These are phyloP conservation scores for Neofusicoccum kwambonambiense DNA, from an alignment of 2,329 filamentous ascomycete species.

Conservation along the genomic window DNA sequence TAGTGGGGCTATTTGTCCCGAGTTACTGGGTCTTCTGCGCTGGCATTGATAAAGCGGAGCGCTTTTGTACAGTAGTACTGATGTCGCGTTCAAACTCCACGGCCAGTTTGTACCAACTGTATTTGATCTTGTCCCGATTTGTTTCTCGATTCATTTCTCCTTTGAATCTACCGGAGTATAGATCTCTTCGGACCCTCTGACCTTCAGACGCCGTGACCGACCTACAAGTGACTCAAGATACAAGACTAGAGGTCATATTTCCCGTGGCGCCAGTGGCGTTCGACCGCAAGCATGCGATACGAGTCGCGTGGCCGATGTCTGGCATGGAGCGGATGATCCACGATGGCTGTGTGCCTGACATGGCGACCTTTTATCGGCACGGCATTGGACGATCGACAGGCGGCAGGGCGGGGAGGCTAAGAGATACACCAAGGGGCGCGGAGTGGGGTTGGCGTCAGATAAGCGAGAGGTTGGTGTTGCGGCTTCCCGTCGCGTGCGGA, in stretches of 20 bases:
- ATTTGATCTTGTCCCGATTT: too few relatives aligned
- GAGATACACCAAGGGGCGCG: not conserved
- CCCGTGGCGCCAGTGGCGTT: not conserved
- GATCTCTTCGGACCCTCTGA: too few relatives aligned
- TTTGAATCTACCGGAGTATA: too few relatives aligned
- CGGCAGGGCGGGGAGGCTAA: not conserved
- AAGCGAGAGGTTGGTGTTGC: constrained; percentile 12
- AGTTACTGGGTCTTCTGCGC: too few relatives aligned
- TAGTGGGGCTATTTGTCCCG: too few relatives aligned
- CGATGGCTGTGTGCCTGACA: not conserved
- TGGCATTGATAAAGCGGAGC: too few relatives aligned
- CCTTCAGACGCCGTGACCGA: too few relatives aligned
- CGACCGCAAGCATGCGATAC: not conserved
- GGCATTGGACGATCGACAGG: not conserved
- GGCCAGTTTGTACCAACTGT: too few relatives aligned
- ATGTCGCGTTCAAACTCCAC: too few relatives aligned
- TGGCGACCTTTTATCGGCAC: not conserved
- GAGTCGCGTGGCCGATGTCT: not conserved
- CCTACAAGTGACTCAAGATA: too few relatives aligned
- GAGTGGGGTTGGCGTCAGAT: constrained; percentile 8
- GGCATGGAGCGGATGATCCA: not conserved
- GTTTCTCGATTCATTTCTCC: too few relatives aligned
- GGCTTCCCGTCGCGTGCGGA: constrained; percentile 11
- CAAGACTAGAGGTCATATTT: not conserved
- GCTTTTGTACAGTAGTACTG: too few relatives aligned